These are phyloP conservation scores for Solanum peruvianum DNA, from an alignment of 257 asterid species.

Conservation along the genomic window DNA sequence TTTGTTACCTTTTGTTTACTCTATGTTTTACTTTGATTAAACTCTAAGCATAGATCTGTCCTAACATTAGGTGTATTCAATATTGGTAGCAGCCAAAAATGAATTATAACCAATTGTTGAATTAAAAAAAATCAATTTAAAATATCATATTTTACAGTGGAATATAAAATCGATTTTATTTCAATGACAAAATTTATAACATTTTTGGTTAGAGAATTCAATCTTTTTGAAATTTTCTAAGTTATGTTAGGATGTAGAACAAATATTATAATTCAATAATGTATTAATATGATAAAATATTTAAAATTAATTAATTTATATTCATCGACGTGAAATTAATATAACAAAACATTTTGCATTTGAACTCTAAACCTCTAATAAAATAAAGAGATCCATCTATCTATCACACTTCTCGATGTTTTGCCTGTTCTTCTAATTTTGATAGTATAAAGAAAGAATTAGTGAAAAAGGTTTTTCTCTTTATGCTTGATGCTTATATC, in stretches of 20 bases:
- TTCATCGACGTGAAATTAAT: rapidly evolving
- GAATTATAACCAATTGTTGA: background rate
- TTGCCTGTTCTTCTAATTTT: background rate
- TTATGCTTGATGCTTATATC: rapidly evolving
- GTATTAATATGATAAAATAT: background rate
- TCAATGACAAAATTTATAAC: background rate
- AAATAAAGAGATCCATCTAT: background rate
- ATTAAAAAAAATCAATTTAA: too few relatives aligned
- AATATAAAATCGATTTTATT: background rate
- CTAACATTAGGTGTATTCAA: background rate
- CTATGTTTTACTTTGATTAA: background rate
- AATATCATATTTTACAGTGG: background rate
- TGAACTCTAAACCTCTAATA: background rate
- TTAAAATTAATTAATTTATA: background rate
- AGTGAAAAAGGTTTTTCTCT: background rate
- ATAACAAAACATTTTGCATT: background rate
- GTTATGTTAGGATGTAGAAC: background rate
- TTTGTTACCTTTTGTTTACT: background rate
- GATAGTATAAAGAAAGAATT: too few relatives aligned
- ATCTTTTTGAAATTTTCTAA: background rate
- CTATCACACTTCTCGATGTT: too few relatives aligned
- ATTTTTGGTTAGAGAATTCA: background rate
- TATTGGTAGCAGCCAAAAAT: background rate
- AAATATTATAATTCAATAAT: background rate
- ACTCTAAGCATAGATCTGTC: background rate